These are phyloP conservation scores for Eucalyptus cloeziana DNA, from an alignment of 345 rosid species.

Conservation along the genomic window DNA sequence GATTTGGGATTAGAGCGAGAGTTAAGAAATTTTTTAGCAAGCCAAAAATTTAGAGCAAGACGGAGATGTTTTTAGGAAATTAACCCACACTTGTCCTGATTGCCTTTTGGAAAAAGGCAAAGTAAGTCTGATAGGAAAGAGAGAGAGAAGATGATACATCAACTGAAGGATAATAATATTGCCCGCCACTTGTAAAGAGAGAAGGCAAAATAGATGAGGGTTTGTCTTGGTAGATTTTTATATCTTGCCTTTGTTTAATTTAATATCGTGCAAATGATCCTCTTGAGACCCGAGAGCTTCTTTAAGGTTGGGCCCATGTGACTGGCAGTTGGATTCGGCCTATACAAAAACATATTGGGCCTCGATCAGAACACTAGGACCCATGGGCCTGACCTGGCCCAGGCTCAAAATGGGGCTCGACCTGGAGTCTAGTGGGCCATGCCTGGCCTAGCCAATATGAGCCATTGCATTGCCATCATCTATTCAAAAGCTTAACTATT, in stretches of 20 bases:
- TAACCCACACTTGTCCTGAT: background rate
- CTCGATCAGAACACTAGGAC: rapidly evolving
- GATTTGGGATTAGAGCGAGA: too few species aligned
- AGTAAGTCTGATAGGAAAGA: background rate
- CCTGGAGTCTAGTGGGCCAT: background rate
- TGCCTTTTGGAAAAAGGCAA: background rate
- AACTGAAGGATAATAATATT: too few species aligned
- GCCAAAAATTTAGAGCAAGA: background rate
- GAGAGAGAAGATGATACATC: too few species aligned
- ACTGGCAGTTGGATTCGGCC: background rate
- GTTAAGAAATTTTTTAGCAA: background rate
- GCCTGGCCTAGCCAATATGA: too few species aligned
- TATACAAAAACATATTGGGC: background rate
- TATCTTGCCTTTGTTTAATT: background rate
- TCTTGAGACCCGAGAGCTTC: background rate
- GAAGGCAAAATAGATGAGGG: background rate
- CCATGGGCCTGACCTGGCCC: too few species aligned
- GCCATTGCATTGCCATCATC: too few species aligned
- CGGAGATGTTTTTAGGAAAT: background rate
- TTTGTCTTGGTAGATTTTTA: background rate
- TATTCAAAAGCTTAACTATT: too few species aligned
- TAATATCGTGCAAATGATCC: background rate
- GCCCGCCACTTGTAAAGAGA: background rate
- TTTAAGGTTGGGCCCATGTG: background rate
- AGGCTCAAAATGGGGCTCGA: too few species aligned